A percentile compares a stretch with the other conserved stretches of the same genome.
phyloP scores from a whole-genome alignment of 495 filamentous ascomycete genomes.

The Lindgomyces ingoldianus region DNA sequence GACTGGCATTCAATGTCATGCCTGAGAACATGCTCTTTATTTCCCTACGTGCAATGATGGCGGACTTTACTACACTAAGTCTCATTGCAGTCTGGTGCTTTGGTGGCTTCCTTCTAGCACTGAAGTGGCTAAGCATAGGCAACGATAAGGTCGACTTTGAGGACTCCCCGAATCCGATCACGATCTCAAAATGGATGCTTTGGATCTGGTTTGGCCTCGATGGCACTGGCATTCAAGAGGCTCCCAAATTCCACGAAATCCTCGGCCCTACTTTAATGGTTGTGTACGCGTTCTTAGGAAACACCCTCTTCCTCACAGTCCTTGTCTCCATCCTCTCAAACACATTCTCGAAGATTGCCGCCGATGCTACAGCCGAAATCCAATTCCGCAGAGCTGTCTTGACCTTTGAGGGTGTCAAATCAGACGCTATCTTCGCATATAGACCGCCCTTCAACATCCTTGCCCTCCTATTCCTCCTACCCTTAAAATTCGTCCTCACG shows the following conservation, averaged over 20 bases:
- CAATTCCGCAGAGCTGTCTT: conserved; percentile 70
- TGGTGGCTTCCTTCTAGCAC: conserved; percentile 68
- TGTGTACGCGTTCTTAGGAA: conserved; percentile 70
- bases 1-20: conserved; percentile 71
- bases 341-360: conserved; percentile 66
- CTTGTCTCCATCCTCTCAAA: conserved; percentile 74
- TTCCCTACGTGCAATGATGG: conserved; percentile 72
- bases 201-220: conserved; percentile 81
- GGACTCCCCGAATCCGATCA: conserved; percentile 49
- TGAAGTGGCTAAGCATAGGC: conserved; percentile 60
- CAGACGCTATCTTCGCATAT: conserved; percentile 72
- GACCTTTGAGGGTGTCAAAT: conserved; percentile 76
- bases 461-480: conserved; percentile 62
- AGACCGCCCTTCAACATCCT: conserved; percentile 73
- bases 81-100: conserved; percentile 71
- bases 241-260: conserved; percentile 64
- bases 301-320: conserved; percentile 75
- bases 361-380: conserved; percentile 67
- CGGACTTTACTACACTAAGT: conserved; percentile 66
- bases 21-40: conserved; percentile 75
- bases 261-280: conserved; percentile 71
- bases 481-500: conserved; percentile 63
- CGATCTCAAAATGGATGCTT: conserved; percentile 76
- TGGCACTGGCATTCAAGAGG: conserved; percentile 67
- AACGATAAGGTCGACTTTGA: conserved; percentile 40